A percentile compares a stretch with the other conserved stretches of the same genome.
Evolutionary conservation across 2,329 filamentous ascomycete genomes (phyloP).

Genomic region (Claviceps digitariae): DNA sequence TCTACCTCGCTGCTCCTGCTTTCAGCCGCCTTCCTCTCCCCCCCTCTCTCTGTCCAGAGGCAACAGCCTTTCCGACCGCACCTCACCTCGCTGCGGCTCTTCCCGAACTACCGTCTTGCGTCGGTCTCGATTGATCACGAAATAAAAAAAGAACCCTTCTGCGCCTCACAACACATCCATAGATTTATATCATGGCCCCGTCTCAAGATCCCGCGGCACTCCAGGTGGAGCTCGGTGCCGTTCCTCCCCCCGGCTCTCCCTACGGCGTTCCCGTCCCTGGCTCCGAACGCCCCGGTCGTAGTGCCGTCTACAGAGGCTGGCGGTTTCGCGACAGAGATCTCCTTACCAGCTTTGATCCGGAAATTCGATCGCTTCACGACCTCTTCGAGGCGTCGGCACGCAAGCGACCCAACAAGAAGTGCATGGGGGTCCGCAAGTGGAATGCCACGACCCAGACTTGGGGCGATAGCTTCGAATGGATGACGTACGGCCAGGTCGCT

Average conservation of each 20-base stretch:
- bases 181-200: conserved; percentile 16
- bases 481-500: conserved; percentile 69
- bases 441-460: conserved; percentile 60
- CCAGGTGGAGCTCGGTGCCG: conserved; percentile 40
- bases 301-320: conserved; percentile 72
- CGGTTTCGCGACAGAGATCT: conserved; percentile 57
- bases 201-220: conserved; percentile 22
- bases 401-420: conserved; percentile 52
- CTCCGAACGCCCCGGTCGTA: conserved; percentile 58
- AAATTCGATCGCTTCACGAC: conserved; percentile 61
- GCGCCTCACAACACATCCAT: not conserved
- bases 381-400: conserved; percentile 59
- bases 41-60: not conserved
- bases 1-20: not conserved
- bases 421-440: conserved; percentile 71
- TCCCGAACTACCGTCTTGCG: not conserved
- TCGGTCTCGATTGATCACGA: conserved; percentile 1
- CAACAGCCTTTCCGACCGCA: not conserved
- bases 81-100: not conserved
- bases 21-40: not conserved
- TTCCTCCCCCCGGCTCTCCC: conserved; percentile 60
- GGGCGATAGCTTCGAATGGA: conserved; percentile 65
- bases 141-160: conserved; percentile 2
- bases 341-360: conserved; percentile 57
- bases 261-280: conserved; percentile 69